Conservation (phyloP, 2,329 filamentous ascomycete genomes). For the Penicillium sclerotiorum region DNA sequence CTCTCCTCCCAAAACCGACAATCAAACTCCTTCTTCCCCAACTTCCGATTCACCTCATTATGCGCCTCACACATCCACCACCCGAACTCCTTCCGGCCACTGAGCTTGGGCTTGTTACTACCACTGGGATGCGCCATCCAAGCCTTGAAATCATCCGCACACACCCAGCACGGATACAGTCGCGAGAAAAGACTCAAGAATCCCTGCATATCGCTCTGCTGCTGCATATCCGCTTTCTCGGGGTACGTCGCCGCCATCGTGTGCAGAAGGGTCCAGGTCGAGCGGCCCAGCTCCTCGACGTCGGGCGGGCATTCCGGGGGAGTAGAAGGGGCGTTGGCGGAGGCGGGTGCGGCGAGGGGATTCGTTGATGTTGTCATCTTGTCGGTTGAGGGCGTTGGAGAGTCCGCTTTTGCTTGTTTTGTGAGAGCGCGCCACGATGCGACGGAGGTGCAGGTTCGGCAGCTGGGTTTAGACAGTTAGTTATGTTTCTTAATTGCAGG, state of each 20-base stretch:
- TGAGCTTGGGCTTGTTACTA: constrained; percentile 64
- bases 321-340: constrained; percentile 13
- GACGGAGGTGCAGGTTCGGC: constrained; percentile 52
- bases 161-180: constrained; percentile 94
- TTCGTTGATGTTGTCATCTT: constrained; percentile 18
- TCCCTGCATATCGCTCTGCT: constrained; percentile 74
- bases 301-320: constrained; percentile 82
- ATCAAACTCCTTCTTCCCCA: constrained; percentile 90
- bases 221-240: constrained; percentile 61
- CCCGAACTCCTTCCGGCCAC: constrained; percentile 52
- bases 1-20: constrained; percentile 89
- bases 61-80: constrained; percentile 56
- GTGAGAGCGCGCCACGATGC: constrained; percentile 51
- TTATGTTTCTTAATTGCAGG: constrained; percentile 3
- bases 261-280: constrained; percentile 92
- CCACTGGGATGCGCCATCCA: constrained; percentile 68
- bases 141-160: constrained; percentile 83
- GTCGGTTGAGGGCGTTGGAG: constrained; percentile 13
- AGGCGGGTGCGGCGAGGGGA: constrained; percentile 24
- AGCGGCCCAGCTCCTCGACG: constrained; percentile 81
- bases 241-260: constrained; percentile 89
- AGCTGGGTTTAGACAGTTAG: constrained; percentile 33
- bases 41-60: constrained; percentile 63
- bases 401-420: constrained; percentile 39
- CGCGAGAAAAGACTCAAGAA: constrained; percentile 83